Base-by-base conservation (phyloP, 805 yeast genomes). In the Yarrowia sp. region DNA sequence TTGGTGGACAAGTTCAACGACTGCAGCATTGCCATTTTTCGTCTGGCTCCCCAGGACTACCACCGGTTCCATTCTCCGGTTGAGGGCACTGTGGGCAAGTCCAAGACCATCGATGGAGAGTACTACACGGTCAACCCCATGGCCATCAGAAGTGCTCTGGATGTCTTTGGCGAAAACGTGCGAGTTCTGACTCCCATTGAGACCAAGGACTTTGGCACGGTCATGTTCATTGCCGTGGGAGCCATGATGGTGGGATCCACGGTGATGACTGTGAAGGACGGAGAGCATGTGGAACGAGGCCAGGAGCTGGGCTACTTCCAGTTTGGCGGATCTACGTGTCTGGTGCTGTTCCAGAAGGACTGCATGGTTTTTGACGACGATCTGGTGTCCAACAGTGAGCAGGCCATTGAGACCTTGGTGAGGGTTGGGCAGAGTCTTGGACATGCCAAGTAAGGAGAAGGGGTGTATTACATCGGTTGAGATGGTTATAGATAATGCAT, bases 161-260 rank as follows among this genome's bases (percentile, higher is more conserved):
- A 94, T 77, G 98, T 94, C 0, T 95, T 86, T 79, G 97, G 98
- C 9, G 98, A 93, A 73, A 94, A 94, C 74, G 87, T 91, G 0
- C 82, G 98, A 48, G 88, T 88, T 4, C 79, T 92, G 1, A 82
- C 93, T 1, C 92, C 97, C 0, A 87, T 94, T 22, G 86, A 89
- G 40, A 86, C 97, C 0, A 82, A 83, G 41, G 80, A 84, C n/a
- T 93, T 91, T 76, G 98, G 98, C 0, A 82, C 85, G 0, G 89
- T 94, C 19, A 80, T 90, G 71, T 83, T 91, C 79, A 85, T 92
- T 26, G 87, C 95, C 7, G 91, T 94, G 4, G 99, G 99, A 43
- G 99, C 99, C 0, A 94, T 95, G 98, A 92, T 94, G 98, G 99
- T 94, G 2, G 98, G 98, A 0, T 89, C 97, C 1, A 92, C 89